A percentile compares a stretch with the other conserved stretches of the same genome.
phyloP scores from a whole-genome alignment of 495 filamentous ascomycete species.

The Xanthoparmelia taractica region DNA sequence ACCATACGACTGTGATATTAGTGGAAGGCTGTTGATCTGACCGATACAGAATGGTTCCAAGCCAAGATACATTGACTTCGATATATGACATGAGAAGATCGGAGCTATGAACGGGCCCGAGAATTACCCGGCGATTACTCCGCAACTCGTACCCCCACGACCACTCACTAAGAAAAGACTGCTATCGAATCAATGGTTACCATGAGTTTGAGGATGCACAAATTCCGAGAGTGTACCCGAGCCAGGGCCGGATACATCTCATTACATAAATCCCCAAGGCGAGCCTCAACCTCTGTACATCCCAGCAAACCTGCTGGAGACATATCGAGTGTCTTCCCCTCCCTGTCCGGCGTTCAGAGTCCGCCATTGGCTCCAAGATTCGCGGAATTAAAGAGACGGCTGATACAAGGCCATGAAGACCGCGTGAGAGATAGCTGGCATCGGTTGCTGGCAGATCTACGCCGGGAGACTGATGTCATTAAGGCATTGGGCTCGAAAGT shows the following conservation, averaged over 20 bases:
- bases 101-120: not conserved
- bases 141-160: too few relatives aligned
- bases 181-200: too few relatives aligned
- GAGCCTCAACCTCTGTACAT: slow-evolving; percentile 2
- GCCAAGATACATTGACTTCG: not conserved
- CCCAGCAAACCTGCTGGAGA: slow-evolving; percentile 51
- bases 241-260: not conserved
- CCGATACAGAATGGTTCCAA: not conserved
- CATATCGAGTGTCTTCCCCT: slow-evolving; percentile 78
- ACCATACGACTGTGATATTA: not conserved
- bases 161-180: too few relatives aligned
- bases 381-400: slow-evolving; percentile 59
- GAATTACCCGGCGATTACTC: not conserved
- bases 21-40: not conserved
- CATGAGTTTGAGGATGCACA: not conserved
- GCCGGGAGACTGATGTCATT: slow-evolving; percentile 40
- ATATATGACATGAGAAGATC: not conserved
- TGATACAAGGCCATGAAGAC: slow-evolving; percentile 57
- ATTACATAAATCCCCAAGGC: not conserved
- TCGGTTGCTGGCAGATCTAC: slow-evolving; percentile 52
- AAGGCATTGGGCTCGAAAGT: slow-evolving; percentile 29
- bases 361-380: slow-evolving; percentile 64
- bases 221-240: not conserved
- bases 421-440: slow-evolving; percentile 59
- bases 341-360: slow-evolving; percentile 58